Evolutionary conservation across 768 basidiomycete genomes (phyloP), one percentile per base, ranked within the genome.

Genomic region (Dioszegia hungarica): DNA sequence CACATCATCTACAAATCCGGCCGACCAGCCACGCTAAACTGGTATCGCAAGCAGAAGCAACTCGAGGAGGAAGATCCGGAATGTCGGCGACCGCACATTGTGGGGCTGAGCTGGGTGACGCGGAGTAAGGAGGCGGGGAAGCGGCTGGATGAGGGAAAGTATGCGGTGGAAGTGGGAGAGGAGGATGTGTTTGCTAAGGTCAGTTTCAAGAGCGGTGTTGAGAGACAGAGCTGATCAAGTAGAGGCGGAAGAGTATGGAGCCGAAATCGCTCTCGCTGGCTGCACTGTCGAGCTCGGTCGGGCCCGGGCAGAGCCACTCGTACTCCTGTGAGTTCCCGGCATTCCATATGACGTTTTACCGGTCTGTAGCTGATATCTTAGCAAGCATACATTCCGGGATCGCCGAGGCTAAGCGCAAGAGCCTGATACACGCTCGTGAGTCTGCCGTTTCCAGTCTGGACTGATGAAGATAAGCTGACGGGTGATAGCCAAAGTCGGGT

Each of bases 1-100:
- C 77, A 77, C 50, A 68, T 77, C 56, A 64, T 77, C 29, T 77
- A 69, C 66, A 77, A 77, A 60, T 70, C 70, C 19, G 77, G 77
- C 9, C 64, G 64, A 59, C 54, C 62, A 1, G 58, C 75, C 0
- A 77, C 77, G 3, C 48, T 77, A n/a, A 46, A 62, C 1, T 76
- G 75, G 70, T 75, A 64, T 37, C 44, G 74, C 28, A 65, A 65
- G 46, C 71, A 71, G 38, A 52, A 64, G 5, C 34, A 54, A 19
- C 51, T 54, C n/a, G 45, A 46, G 10, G 45, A 46, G 45, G 45
- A 46, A n/a, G 55, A 48, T 6, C 22, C 46, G 36, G 49, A 33
- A 15, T 36, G 36, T 27, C 12, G 37, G 17, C 10, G 29, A 25
- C 73, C 68, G 44, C 57, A 61, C 36, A 63, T 77, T 9, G 72